Base-by-base conservation (phyloP, 176 grass and related monocot genomes). In the Oryza nivara region DNA sequence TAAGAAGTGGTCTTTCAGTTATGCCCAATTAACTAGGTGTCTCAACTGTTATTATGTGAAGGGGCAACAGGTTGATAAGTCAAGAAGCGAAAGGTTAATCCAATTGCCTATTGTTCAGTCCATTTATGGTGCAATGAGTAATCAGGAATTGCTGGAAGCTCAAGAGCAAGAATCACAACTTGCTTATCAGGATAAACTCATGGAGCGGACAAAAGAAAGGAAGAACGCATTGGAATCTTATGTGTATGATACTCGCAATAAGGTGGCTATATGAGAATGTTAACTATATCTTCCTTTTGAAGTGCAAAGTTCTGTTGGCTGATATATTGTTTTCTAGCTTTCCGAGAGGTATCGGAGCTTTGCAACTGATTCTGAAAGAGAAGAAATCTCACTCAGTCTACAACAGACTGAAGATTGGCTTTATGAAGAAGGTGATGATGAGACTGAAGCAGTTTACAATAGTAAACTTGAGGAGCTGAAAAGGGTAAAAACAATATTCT, bases 381-480 rank as follows among this genome's bases (percentile, higher is more conserved):
- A 96, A 83, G 90, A 78, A 67, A 90, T 96, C 76, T 94, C 96
- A 77, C 30, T 74, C 79, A 94, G 76, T 63, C 82, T 99, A 75
- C 96, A 99, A 68, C 88, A 94, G 66, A 99, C 91, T 67, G 96
- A 96, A 94, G 91, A 96, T 12, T 99, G 96, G 93, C 96, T 99
- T 76, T 99, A 99, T 20, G 96, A 96, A 88, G 96, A 99, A 88
- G 96, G 96, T 75, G 96, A 96, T 88, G 92, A 96, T 91, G 96
- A 99, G 83, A 96, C 91, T 48, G 96, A 96, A 91, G 88, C 76
- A 2, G 91, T 94, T 94, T 99, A 99, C 87, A 83, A 43, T 70
- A 73, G 88, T 72, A 99, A 99, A 89, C 86, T 99, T 46, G 86
- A 94, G 68, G 96, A 94, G 80, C 75, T 99, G 28, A 96, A 99